Percentiles rank a stretch among this genome's conserved stretches.
phyloP scores from a whole-genome alignment of 306 rosid species.

The Quercus agrifolia region DNA sequence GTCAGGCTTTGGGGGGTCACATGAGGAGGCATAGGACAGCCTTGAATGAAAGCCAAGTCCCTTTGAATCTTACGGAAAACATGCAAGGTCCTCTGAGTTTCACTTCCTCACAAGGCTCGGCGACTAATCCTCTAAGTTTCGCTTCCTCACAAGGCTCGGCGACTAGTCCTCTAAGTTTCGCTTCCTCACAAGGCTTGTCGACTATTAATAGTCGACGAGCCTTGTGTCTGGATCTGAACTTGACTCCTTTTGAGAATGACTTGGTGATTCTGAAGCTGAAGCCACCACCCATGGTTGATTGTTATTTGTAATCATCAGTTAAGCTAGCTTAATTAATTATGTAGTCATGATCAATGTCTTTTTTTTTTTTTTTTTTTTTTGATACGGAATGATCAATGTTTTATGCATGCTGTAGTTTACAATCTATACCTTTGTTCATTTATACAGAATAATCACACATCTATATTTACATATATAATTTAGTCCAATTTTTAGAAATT shows the following conservation, averaged over 20 bases:
- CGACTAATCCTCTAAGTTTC: too few species aligned
- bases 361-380: neutral
- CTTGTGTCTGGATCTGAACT: slow-evolving; percentile 74
- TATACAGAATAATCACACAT: neutral
- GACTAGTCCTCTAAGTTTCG: too few species aligned
- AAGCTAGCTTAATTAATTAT: neutral
- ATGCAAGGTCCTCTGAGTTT: slow-evolving; percentile 4
- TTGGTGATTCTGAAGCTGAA: slow-evolving; percentile 61
- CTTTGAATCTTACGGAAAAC: neutral
- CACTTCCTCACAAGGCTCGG: slow-evolving; percentile 19
- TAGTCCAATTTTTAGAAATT: too few species aligned
- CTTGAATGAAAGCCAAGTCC: slow-evolving; percentile 10
- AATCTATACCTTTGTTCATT: slow-evolving; percentile 19
- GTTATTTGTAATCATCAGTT: slow-evolving; percentile 28
- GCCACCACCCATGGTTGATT: slow-evolving; percentile 47
- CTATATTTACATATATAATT: too few species aligned
- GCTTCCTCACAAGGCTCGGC: too few species aligned
- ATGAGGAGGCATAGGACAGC: slow-evolving; percentile 86
- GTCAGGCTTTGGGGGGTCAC: slow-evolving; percentile 96
- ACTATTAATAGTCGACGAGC: slow-evolving; percentile 28
- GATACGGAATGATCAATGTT: neutral
- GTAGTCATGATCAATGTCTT: neutral
- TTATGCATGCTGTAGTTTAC: too few species aligned
- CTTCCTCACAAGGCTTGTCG: too few species aligned
- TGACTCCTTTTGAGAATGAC: slow-evolving; percentile 91